Base-by-base conservation (phyloP, 768 basidiomycete species). In the Hygrocybe punicea region DNA sequence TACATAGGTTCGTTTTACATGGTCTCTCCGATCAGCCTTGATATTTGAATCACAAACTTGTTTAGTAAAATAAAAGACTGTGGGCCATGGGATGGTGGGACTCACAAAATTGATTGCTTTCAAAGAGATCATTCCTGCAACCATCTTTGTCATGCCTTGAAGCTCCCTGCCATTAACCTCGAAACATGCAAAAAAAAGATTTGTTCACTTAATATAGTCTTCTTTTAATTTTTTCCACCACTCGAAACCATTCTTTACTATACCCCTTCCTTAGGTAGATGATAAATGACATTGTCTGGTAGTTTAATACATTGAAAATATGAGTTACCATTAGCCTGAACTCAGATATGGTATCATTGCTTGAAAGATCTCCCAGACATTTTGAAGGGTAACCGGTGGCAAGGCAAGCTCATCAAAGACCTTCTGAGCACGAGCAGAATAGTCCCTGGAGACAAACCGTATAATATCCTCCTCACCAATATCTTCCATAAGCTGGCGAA, bases 391-490 rank as follows among this genome's bases (percentile, higher is more conserved):
- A 21, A 67, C 47, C 16, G 24, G 34, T 16, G 49, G 33, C 35
- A 58, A 19, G 39, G 52, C 35, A 37, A 65, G 53, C 34, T 13
- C 13, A 13, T 60, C 44, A 54, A 57, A 66, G 4, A 59, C 48
- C 6, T 53, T 40, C 25, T 64, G 49, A 33, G 65, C 67, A 13
- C 52, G 33, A 10, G 53, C 35, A 10, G 53, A 54, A 51, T 60
- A 68, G 21, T 64, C 67, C 2, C 29, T 37, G 6, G 50, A 10
- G 2, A 66, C 62, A 60, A 68, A 71, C 11, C 40, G 42, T 14
- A 70, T 47, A 6, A 67, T 29, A 24, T 58, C 57, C 36, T 64
- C 58, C 21, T 65, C 67, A 17, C 64, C 65, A 39, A 70, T 53
- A 2, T 51, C 58, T 2, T 62, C 60, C 65, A 63, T 70, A 21